These are phyloP conservation scores for Hyphopichia burtonii DNA, from an alignment of 1,139 yeast species.

Conservation along the genomic window DNA sequence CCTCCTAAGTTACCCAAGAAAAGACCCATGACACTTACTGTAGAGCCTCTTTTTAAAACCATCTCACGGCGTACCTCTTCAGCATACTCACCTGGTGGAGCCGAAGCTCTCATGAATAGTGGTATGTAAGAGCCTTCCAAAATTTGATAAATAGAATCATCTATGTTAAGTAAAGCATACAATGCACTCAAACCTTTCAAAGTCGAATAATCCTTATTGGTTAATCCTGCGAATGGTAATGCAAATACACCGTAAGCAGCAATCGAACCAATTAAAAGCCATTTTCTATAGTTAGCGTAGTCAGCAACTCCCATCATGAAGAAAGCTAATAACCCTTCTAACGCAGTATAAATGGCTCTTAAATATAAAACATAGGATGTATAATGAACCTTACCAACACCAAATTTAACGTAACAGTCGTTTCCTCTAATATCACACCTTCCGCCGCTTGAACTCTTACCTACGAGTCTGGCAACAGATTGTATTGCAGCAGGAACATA, in stretches of 20 bases:
- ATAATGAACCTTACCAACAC: slow-evolving; percentile 33
- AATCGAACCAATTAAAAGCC: slow-evolving; percentile 30
- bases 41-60: slow-evolving; percentile 33
- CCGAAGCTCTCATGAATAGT: slow-evolving; percentile 35
- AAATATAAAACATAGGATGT: slow-evolving; percentile 40
- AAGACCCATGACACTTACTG: slow-evolving; percentile 41
- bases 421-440: slow-evolving; percentile 30
- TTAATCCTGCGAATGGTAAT: slow-evolving; percentile 37
- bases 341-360: slow-evolving; percentile 37
- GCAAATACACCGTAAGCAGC: slow-evolving; percentile 35
- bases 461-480: slow-evolving; percentile 35
- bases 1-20: slow-evolving; percentile 42
- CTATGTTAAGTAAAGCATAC: slow-evolving; percentile 30
- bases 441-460: slow-evolving; percentile 23
- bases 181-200: slow-evolving; percentile 26
- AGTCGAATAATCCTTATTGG: slow-evolving; percentile 18
- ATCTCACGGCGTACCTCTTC: slow-evolving; percentile 25
- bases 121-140: slow-evolving; percentile 47
- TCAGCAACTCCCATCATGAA: slow-evolving; percentile 44
- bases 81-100: slow-evolving; percentile 14
- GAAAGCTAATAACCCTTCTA: slow-evolving; percentile 40
- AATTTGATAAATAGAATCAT: slow-evolving; percentile 36
- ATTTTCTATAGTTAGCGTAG: slow-evolving; percentile 38
- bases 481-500: slow-evolving; percentile 46
- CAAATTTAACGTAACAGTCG: slow-evolving; percentile 40